Base-by-base conservation (phyloP, 257 asterid genomes). In the Solanum pinnatisectum region DNA sequence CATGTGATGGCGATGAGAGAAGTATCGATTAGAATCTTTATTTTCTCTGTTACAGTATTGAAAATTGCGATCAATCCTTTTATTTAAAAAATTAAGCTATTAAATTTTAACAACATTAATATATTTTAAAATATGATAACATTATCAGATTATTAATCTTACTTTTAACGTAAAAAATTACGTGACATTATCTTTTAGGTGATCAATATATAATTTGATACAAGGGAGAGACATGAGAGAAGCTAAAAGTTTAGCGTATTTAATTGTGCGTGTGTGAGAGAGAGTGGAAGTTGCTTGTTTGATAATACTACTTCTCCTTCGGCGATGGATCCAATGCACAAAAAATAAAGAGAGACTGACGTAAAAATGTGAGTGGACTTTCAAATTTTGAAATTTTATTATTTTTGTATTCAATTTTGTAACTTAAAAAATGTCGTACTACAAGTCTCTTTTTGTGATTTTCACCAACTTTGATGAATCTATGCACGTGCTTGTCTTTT, bases 281-380 rank as follows among this genome's bases (percentile, higher is more conserved):
- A 73, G 46, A 20, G 83, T 11, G 12, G 35, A 25, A 12, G 60
- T 77, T 39, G 23, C 36, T 77, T 77, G 23, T 77, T 40, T 77
- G 33, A 42, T 67, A 39, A 8, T 65, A 67, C 9, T 74, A 36
- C 20, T 46, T 30, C 33, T 33, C 60, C 78, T 67, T 15, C 8
- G 32, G 87, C 87, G 87, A 85, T 25, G 39, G 87, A 85, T 67
- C 87, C 87, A 25, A 67, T 85, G 87, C 79, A 5, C 1, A 70
- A 11, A 6, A 70, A 60, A n/a, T 67, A 77, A 42, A 44, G 25
- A 79, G 4, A 15, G 5, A 25, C n/a, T 25, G 84, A 78, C 37
- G 16, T 78, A 42, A 32, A 27, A 65, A 78, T 25, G 65, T 42
- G 25, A 15, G 63, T 25, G 65, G 40, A 44, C 65, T 79, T 79